Percentiles rank a stretch among this genome's conserved stretches.
Conservation (phyloP, 306 rosid genomes). For the Lupinus albus region DNA sequence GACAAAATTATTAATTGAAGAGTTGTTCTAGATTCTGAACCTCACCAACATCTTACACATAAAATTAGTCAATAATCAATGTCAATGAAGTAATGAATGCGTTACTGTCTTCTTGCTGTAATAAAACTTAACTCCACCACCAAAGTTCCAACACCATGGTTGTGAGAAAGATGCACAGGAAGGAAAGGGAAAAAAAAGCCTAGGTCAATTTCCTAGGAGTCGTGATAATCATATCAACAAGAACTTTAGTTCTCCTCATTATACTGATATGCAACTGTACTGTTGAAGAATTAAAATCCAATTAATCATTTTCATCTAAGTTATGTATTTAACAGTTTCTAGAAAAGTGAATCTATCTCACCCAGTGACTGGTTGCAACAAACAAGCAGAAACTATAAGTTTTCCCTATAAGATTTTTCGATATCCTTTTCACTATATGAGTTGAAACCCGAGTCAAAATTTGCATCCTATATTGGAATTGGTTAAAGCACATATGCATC, state of each 20-base stretch:
- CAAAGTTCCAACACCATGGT: constrained; percentile 15
- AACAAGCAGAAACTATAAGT: background rate
- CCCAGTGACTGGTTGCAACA: constrained; percentile 19
- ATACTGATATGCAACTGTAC: background rate
- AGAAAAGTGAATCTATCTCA: background rate
- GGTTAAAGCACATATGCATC: background rate
- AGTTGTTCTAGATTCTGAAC: constrained; percentile 1
- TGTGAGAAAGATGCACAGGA: constrained; percentile 28
- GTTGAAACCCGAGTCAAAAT: constrained; percentile 9
- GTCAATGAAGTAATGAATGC: constrained; percentile 8
- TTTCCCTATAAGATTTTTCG: constrained; percentile 23
- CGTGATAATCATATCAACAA: background rate
- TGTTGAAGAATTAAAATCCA: constrained; percentile 33
- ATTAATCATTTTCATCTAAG: constrained; percentile 3
- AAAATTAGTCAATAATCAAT: constrained; percentile 18
- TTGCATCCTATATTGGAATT: constrained; percentile 20
- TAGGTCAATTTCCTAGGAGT: constrained; percentile 4
- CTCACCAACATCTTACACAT: constrained; percentile 8
- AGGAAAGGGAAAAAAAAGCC: constrained; percentile 11
- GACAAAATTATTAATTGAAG: background rate
- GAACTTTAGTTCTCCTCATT: constrained; percentile 13
- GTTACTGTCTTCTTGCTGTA: background rate
- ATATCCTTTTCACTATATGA: constrained; percentile 6
- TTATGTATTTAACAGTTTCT: background rate
- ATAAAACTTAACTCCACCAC: constrained; percentile 6